Conservation (phyloP, 148 eudicot genomes). For the Nepenthes mirabilis region DNA sequence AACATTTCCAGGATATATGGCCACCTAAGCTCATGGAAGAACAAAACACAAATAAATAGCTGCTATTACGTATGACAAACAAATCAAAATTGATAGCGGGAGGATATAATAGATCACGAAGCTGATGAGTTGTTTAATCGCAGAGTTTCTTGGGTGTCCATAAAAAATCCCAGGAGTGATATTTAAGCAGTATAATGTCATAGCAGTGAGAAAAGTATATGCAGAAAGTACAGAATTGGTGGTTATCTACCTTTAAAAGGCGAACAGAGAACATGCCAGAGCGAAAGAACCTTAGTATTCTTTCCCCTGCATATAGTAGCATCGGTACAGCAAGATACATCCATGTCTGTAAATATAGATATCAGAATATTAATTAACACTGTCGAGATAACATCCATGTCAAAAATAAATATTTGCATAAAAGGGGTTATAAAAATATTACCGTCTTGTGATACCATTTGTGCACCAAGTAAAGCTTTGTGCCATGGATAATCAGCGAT, state of each 20-base stretch:
- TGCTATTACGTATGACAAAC: neutral
- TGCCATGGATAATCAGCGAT: slow-evolving; percentile 62
- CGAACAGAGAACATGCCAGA: slow-evolving; percentile 61
- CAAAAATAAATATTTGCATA: neutral
- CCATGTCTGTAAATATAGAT: slow-evolving; percentile 55
- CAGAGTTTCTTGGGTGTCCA: too few relatives aligned
- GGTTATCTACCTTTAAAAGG: slow-evolving; percentile 53
- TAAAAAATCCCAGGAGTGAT: too few relatives aligned
- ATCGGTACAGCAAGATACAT: slow-evolving; percentile 91
- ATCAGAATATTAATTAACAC: slow-evolving; percentile 5
- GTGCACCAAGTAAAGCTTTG: slow-evolving; percentile 53
- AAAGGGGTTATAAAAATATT: slow-evolving; percentile 6
- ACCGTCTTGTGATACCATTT: slow-evolving; percentile 68
- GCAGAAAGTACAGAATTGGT: neutral
- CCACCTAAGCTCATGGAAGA: slow-evolving; percentile 36
- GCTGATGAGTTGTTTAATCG: too few relatives aligned
- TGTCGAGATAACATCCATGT: neutral
- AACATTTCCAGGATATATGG: slow-evolving; percentile 81
- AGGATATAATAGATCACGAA: too few relatives aligned
- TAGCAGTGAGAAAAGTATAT: too few relatives aligned
- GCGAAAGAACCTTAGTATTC: slow-evolving; percentile 73
- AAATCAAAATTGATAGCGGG: too few relatives aligned
- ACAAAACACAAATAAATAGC: neutral
- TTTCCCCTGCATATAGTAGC: slow-evolving; percentile 88
- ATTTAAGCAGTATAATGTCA: too few relatives aligned